Evolutionary conservation across 257 asterid genomes (phyloP), one percentile per base, ranked within the genome.

Genomic region (Haberlea rhodopensis): DNA sequence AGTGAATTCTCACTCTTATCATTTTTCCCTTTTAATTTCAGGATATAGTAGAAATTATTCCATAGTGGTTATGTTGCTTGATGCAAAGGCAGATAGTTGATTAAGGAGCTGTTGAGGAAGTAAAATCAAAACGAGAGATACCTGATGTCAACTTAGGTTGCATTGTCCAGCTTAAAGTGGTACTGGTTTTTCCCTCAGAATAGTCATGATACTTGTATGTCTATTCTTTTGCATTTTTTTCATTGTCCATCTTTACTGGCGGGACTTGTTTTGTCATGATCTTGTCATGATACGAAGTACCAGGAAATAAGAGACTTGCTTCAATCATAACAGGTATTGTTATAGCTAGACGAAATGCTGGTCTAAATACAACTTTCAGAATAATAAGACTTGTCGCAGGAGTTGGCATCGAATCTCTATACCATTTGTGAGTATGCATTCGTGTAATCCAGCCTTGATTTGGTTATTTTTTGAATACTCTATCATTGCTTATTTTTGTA

Each of bases 331-430:
- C 87, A 79, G 99, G 99, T 54, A 85, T 80, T 67, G 99, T 94
- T 65, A 94, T 94, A 45, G 99, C 99, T 65, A 87, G 80, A 76
- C 88, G 99, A 18, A 90, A 94, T 66, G 95, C 97, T 60, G 99
- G 99, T 67, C 62, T 90, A 61, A 82, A 86, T 78, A 64, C 94
- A 13, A 90, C 99, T 40, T 81, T 94, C 78, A 86, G 99, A 76
- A 63, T 90, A 76, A 84, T 97, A 80, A 80, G 99, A 74, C 82
- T 78, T 24, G 95, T 80, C 34, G 82, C 90, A 20, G 90, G 91
- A 48, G 90, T 88, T 76, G 88, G 95, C 63, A 80, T 84, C 20
- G 96, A 87, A 74, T 73, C 82, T 61, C 90, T 87, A 56, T 80
- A 81, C 82, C 94, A 80, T 69, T 69, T 92, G 97, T 92, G 82